phyloP scores from a whole-genome alignment of 768 basidiomycete genomes.

The Lactifluus echinatus region DNA sequence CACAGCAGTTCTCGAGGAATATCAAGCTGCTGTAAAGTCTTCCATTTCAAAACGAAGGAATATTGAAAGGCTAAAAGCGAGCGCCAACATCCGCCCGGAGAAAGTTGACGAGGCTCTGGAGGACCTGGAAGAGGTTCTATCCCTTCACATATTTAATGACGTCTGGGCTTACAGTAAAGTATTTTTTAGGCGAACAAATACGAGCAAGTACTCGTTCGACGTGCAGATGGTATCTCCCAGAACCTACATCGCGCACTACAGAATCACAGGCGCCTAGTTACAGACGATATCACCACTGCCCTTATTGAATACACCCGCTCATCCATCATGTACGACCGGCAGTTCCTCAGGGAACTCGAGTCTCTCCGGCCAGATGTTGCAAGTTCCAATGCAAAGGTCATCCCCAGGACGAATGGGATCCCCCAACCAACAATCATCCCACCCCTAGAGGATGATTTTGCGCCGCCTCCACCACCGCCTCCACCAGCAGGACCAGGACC shows the following conservation, averaged over 20 bases:
- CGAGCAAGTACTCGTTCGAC: conserved; percentile 72
- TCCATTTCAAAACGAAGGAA: conserved; percentile 89
- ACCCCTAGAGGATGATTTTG: conserved; percentile 53
- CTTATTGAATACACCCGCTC: conserved; percentile 90
- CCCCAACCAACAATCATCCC: conserved; percentile 56
- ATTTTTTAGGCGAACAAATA: conserved; percentile 75
- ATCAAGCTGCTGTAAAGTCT: conserved; percentile 85
- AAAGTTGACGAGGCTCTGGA: conserved; percentile 87
- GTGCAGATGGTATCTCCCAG: conserved; percentile 90
- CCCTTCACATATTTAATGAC: not conserved
- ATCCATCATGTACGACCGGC: conserved; percentile 85
- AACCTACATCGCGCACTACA: conserved; percentile 84
- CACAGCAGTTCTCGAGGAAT: conserved; percentile 86
- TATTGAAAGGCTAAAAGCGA: conserved; percentile 82
- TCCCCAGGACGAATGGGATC: conserved; percentile 38
- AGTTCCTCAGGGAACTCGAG: conserved; percentile 81
- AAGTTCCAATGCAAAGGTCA: conserved; percentile 53
- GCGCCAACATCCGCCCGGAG: conserved; percentile 76
- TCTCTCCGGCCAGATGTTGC: conserved; percentile 68
- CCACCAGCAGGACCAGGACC: conserved; percentile 21
- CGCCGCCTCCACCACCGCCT: conserved; percentile 25
- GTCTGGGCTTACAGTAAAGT: conserved; percentile 12
- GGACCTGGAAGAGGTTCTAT: conserved; percentile 80
- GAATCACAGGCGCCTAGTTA: conserved; percentile 76
- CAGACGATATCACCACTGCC: conserved; percentile 85